Evolutionary conservation across 169 alveolate genomes (phyloP), one percentile per base, ranked within the genome.

Genomic region (Plasmodium vivax): DNA sequence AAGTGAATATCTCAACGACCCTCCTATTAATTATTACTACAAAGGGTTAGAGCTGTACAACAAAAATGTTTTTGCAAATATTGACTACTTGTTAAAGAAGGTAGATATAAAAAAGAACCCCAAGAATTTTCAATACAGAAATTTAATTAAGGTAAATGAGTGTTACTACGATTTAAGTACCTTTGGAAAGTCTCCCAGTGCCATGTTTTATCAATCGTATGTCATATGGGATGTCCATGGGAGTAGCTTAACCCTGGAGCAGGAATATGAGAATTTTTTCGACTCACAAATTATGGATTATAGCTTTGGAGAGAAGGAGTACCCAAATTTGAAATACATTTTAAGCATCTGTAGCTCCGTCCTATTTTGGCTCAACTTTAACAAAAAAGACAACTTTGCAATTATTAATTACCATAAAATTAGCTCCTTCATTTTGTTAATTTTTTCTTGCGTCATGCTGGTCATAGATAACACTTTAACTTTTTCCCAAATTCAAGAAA

Each of bases 301-400:
- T 71, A 84, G 87, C 45, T 95, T 84, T 96, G 96, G 96, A 68
- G 93, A 93, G 90, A 84, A 93, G 68, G 96, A 95, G 19, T 87
- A 94, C 58, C 98, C 98, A 2, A 94, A 96, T 30, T 82, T 96
- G 92, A 82, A 84, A 45, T 96, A 96, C 94, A 92, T 96, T 38
- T 90, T 94, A 45, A 83, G 95, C 54, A 85, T 95, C 0, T 83
- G 95, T 51, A 93, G 96, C 54, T 93, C 96, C 34, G 91, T 93
- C 4, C 93, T 95, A 16, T 96, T 96, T 83, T 96, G 98, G 98
- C 62, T 96, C 9, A 94, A 96, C 79, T 95, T 96, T 74, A 92
- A 96, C 87, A 92, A 94, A 79, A 73, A 87, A 56, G 97, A 95
- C 80, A 95, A 95, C 72, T 83, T 95, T 62, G 96, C 94, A 8